Evolutionary conservation across 345 rosid genomes (phyloP), one percentile per base, ranked within the genome.

Genomic region (Sisymbrium altissimum): DNA sequence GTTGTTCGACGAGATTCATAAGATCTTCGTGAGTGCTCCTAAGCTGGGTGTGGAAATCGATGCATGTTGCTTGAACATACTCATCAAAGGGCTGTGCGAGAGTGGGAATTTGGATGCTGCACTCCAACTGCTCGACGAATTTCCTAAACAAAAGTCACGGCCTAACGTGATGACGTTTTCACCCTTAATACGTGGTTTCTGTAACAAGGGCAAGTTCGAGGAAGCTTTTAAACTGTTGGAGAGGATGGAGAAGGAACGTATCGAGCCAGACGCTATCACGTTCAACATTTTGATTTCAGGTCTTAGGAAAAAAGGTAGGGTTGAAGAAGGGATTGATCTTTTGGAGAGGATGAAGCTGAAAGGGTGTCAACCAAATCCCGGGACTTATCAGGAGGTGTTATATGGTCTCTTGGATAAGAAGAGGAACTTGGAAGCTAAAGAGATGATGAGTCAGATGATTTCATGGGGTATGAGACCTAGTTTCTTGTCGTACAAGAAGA

Each of bases 241-340:
- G 41, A 84, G 84, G 82, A 88, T 91, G 97, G 95, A 86, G 78
- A 79, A 44, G n/a, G 93, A 84, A 67, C 84, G 86, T 5, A 78
- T 91, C 10, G 89, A 83, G 4, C 89, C 88, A 0, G 98, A 94
- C 40, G 78, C 93, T 0, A 75, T 94, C 81, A 82, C 86, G 4
- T 94, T 87, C 19, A 94, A 94, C 75, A 87, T 91, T 54, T n/a
- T 94, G 89, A 88, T 94, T 44, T 89, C 92, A 4, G 97, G 97
- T 3, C 81, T 88, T 14, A 85, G 98, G 78, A 94, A 86, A 81
- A 81, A 81, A 74, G 89, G 90, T 43, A 89, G 83, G 71, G 82
- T 93, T 64, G 85, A 83, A 33, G 92, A 93, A 40, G 94, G 86
- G 59, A 71, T 86, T 82, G 71, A 78, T 64, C 56, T 89, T 10